phyloP scores from a whole-genome alignment of 2,329 filamentous ascomycete species.

The Verticillium klebahnii region DNA sequence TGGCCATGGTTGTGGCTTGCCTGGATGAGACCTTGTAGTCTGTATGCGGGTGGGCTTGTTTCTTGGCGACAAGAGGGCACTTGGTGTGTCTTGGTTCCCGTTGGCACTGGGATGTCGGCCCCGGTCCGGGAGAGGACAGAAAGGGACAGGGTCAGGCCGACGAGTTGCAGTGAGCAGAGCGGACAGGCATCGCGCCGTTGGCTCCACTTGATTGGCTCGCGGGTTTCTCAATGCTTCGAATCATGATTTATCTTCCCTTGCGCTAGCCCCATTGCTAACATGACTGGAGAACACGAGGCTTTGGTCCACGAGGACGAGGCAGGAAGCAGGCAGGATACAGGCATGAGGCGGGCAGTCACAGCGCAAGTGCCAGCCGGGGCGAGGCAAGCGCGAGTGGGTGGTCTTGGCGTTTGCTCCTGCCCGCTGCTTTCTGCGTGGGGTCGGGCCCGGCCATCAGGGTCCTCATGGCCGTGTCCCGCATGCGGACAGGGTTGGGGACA shows the following conservation, averaged over 20 bases:
- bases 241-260: too few relatives aligned
- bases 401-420: not conserved
- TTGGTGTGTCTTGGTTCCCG: not conserved
- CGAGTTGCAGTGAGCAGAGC: too few relatives aligned
- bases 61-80: not conserved
- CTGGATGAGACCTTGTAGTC: not conserved
- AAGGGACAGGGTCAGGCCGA: not conserved
- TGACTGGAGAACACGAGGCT: not conserved
- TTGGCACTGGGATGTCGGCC: not conserved
- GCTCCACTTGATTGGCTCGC: too few relatives aligned
- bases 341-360: too few relatives aligned
- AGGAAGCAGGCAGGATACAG: not conserved
- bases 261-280: too few relatives aligned
- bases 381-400: not conserved
- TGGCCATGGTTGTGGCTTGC: not conserved
- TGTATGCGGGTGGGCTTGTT: not conserved
- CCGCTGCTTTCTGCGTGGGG: not conserved
- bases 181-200: too few relatives aligned
- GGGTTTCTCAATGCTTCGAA: too few relatives aligned
- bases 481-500: not conserved
- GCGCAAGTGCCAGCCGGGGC: too few relatives aligned
- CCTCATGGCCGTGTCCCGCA: not conserved
- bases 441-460: not conserved
- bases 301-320: not conserved
- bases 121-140: not conserved